Evolutionary conservation across 2,329 filamentous ascomycete species (phyloP).

Genomic region (Cordyceps fumosorosea): DNA sequence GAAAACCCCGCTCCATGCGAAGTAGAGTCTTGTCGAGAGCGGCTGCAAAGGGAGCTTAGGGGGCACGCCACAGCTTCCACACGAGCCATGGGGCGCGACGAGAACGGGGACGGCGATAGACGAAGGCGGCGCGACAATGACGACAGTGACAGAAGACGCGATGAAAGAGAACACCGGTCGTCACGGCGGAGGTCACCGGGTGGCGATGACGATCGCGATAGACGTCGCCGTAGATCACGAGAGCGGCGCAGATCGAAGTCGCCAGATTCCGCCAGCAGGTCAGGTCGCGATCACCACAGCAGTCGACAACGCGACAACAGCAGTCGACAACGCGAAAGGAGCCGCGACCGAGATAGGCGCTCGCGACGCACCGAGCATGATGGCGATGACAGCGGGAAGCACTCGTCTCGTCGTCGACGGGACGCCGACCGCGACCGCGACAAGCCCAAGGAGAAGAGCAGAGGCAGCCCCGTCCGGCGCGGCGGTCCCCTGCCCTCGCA

Average conservation of each 20-base stretch:
- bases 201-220: slow-evolving; percentile 11
- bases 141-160: background rate
- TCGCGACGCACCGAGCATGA: background rate
- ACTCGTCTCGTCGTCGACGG: background rate
- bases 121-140: slow-evolving; percentile 4
- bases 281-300: slow-evolving; percentile 16
- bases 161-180: background rate
- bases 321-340: slow-evolving; percentile 23
- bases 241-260: slow-evolving; percentile 12
- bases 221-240: slow-evolving; percentile 9
- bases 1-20: background rate
- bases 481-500: slow-evolving; percentile 54
- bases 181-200: slow-evolving; percentile 8
- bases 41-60: background rate
- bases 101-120: slow-evolving; percentile 1
- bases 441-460: slow-evolving; percentile 17
- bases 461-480: slow-evolving; percentile 23
- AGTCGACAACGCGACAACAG: slow-evolving; percentile 23
- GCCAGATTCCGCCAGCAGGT: slow-evolving; percentile 5
- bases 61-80: background rate
- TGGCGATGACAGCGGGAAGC: slow-evolving; percentile 6
- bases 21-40: background rate
- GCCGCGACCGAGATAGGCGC: slow-evolving; percentile 13
- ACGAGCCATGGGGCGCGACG: slow-evolving; percentile 6
- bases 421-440: slow-evolving; percentile 12